These are phyloP conservation scores for Echinosophora koreensis DNA, from an alignment of 306 rosid genomes.

Conservation along the genomic window DNA sequence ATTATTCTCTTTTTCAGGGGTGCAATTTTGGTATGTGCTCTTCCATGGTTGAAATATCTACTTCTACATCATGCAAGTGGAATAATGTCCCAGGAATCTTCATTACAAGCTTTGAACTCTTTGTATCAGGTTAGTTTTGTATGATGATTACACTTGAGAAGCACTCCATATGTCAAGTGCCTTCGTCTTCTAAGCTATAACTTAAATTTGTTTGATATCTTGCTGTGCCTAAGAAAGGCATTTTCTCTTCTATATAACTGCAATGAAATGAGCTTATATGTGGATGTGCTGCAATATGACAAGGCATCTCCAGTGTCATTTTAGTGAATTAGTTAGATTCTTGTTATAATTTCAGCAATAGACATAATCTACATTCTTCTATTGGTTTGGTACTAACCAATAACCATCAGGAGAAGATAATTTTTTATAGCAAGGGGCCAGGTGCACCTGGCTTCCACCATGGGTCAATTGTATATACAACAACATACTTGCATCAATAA, in stretches of 20 bases:
- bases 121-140: slow-evolving; percentile 70
- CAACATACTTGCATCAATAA: neutral
- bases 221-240: neutral
- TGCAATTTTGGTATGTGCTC: slow-evolving; percentile 79
- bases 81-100: slow-evolving; percentile 82
- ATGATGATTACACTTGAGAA: slow-evolving; percentile 21
- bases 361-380: neutral
- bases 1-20: slow-evolving; percentile 54
- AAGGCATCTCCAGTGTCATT: neutral
- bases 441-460: neutral
- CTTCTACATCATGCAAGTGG: slow-evolving; percentile 81
- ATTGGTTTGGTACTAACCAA: neutral
- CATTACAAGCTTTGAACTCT: slow-evolving; percentile 75
- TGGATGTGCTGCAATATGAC: neutral
- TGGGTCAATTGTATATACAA: neutral
- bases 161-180: slow-evolving; percentile 9
- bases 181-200: slow-evolving; percentile 12
- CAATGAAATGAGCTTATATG: neutral
- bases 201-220: slow-evolving; percentile 15
- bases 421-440: neutral
- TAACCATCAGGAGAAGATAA: neutral
- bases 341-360: neutral
- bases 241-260: neutral
- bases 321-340: neutral
- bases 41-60: slow-evolving; percentile 79